Evolutionary conservation across 1,139 yeast species (phyloP), one percentile per base, ranked within the genome.

Genomic region (Pichia cactophila): DNA sequence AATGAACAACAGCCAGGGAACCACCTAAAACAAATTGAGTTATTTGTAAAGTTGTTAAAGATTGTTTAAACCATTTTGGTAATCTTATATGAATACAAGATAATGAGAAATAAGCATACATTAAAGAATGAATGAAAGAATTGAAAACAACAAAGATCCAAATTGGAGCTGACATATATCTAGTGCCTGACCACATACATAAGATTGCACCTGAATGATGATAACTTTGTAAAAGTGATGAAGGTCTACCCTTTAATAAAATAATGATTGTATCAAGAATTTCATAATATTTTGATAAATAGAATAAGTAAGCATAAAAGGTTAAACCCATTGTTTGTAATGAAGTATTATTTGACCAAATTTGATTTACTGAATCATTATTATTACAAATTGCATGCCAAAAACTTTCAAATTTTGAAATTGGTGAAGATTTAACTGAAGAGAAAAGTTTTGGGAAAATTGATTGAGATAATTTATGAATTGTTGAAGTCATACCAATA

Each of bases 181-280:
- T 70, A 51, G 82, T 77, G 4, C 90, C 92, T 3, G 86, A 79
- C 89, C 89, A 83, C 90, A 83, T 83, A 57, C 87, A 81, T 69
- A 83, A 71, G 83, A 83, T 83, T 45, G 92, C 92, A 39, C 90
- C 92, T 2, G 90, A 79, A 63, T 84, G 92, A 63, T 83, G 90
- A 66, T 83, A 83, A 54, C 86, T 80, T 67, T 83, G 90, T 58
- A 83, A 71, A 55, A 83, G 68, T 5, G 85, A 78, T 14, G 86
- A 78, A 40, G 83, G 85, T 62, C 77, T 74, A 44, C 90, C 90
- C 67, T 83, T 83, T 53, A 82, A 72, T 50, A 83, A 71, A 54
- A 83, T 83, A 57, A 83, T 78, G 42, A 77, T 65, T 7, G 90
- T 83, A 65, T 83, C 92, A 38, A 83, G 61, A 41, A 83, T 84